These are phyloP conservation scores for Candida nitratophila DNA, from an alignment of 805 yeast genomes.

Conservation along the genomic window DNA sequence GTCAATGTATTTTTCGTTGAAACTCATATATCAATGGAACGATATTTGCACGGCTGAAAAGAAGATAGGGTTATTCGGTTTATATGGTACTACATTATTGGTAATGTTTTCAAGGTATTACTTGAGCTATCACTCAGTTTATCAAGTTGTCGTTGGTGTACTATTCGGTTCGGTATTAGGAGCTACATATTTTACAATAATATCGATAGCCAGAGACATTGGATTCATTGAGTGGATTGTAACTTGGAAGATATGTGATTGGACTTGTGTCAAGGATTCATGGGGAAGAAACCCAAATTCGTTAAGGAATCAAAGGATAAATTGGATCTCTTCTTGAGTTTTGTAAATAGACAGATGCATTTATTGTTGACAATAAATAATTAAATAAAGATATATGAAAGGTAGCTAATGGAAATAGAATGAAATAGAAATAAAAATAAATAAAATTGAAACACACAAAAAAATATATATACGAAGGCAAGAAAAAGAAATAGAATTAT, in stretches of 20 bases:
- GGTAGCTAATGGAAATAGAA: not conserved
- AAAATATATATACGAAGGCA: no score
- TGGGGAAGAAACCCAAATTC: constrained; percentile 18
- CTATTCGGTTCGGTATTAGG: constrained; percentile 59
- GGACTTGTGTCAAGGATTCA: constrained; percentile 54
- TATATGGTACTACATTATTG: constrained; percentile 25
- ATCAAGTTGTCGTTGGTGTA: constrained; percentile 72
- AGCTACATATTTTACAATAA: constrained; percentile 43
- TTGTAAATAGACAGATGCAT: no score
- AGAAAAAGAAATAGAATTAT: no score
- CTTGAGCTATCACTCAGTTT: constrained; percentile 64
- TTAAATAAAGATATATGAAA: not conserved
- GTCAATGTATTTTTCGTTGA: constrained; percentile 46
- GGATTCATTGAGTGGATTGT: constrained; percentile 67
- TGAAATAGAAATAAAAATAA: not conserved
- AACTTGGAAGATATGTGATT: constrained; percentile 44
- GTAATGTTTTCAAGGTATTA: constrained; percentile 71
- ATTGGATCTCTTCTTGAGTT: constrained; percentile 12
- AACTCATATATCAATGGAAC: constrained; percentile 35
- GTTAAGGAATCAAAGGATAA: constrained; percentile 15
- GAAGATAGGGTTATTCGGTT: constrained; percentile 19
- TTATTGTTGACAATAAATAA: constrained; percentile 1
- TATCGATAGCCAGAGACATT: constrained; percentile 49
- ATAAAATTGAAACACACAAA: no score
- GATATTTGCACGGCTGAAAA: constrained; percentile 23